phyloP scores from a whole-genome alignment of 805 yeast species.

The Candida arabinofermentans region DNA sequence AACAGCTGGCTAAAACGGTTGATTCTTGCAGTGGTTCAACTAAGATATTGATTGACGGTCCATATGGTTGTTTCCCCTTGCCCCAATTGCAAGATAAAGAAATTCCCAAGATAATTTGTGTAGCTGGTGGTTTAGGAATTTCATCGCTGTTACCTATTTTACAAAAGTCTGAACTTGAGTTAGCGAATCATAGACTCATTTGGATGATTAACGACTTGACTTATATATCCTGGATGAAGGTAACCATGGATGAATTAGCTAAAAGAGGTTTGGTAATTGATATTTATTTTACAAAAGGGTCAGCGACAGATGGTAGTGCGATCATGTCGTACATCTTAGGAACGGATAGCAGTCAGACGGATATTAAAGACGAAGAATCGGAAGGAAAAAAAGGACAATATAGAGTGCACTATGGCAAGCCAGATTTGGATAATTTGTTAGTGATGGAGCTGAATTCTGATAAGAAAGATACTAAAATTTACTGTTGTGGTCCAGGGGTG shows the following conservation, averaged over 20 bases:
- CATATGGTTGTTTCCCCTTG: conserved; percentile 45
- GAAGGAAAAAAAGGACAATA: background rate
- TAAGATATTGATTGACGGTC: conserved; percentile 52
- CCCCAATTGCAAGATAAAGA: conserved; percentile 1
- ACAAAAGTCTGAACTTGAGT: background rate
- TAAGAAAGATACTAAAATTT: background rate
- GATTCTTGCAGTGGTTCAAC: conserved; percentile 21
- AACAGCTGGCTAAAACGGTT: conserved; percentile 9
- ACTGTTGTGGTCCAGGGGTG: conserved; percentile 7
- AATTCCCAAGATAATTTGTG: conserved; percentile 9
- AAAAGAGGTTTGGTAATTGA: conserved; percentile 6
- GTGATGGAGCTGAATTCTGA: conserved; percentile 1
- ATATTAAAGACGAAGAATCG: background rate
- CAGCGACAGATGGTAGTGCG: background rate
- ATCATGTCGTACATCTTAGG: background rate
- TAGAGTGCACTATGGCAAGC: conserved; percentile 1
- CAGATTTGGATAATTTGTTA: conserved; percentile 5
- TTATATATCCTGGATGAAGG: conserved; percentile 9
- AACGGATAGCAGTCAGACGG: background rate
- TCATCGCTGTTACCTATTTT: conserved; percentile 17
- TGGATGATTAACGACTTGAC: conserved; percentile 20
- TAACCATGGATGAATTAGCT: conserved; percentile 10
- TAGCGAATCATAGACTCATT: conserved; percentile 9
- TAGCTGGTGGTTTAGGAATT: conserved; percentile 25
- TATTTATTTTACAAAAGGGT: conserved; percentile 8